Evolutionary conservation across 306 rosid species (phyloP).

Genomic region (Dicorynia guianensis): DNA sequence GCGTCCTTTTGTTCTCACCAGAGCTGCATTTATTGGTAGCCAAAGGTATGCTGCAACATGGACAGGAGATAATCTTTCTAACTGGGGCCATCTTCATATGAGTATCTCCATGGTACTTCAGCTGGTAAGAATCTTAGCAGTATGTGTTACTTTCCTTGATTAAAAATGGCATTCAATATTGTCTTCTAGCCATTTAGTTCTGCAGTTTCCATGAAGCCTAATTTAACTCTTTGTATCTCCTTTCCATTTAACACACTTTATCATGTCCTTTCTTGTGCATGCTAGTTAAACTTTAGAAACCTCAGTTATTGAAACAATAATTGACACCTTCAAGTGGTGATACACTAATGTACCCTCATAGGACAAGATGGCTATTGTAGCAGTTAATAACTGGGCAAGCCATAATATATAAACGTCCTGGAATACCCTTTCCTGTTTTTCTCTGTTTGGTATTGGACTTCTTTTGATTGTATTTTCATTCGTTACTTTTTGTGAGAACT

Average conservation of each 20-base stretch:
- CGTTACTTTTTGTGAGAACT: background rate
- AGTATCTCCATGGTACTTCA: constrained; percentile 96
- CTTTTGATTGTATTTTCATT: background rate
- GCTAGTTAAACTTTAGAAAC: constrained; percentile 16
- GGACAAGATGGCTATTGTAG: constrained; percentile 18
- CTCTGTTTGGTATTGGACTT: constrained; percentile 19
- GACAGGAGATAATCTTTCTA: constrained; percentile 95
- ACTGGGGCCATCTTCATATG: constrained; percentile 97
- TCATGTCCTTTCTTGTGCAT: constrained; percentile 14
- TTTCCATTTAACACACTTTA: constrained; percentile 15
- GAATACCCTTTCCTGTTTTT: constrained; percentile 20
- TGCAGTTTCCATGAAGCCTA: constrained; percentile 16
- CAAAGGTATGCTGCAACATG: constrained; percentile 97
- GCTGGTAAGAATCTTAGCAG: constrained; percentile 65
- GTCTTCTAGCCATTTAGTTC: constrained; percentile 19
- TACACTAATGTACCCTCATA: background rate
- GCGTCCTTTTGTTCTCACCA: constrained; percentile 96
- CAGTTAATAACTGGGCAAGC: background rate
- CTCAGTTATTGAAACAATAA: too few species aligned
- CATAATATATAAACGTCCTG: background rate
- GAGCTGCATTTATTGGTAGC: constrained; percentile 96
- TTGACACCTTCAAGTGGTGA: constrained; percentile 1
- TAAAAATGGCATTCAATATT: constrained; percentile 31
- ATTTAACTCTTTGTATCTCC: constrained; percentile 19
- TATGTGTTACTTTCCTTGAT: constrained; percentile 33